phyloP scores from a whole-genome alignment of 768 basidiomycete genomes.

The Russula sp. region DNA sequence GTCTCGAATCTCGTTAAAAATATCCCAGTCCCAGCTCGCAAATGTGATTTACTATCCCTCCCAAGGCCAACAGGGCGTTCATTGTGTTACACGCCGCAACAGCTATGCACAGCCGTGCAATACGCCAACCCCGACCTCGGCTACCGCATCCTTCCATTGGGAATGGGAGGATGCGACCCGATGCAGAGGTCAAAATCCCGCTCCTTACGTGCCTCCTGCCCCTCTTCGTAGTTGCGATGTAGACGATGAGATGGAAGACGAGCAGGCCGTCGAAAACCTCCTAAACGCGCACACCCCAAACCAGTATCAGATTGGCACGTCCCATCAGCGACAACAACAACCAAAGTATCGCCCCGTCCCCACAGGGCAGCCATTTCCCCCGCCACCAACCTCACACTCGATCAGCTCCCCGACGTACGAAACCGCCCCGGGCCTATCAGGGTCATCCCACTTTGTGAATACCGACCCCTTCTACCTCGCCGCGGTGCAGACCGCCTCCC shows the following conservation, averaged over 20 bases:
- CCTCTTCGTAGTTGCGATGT: slow-evolving; percentile 26
- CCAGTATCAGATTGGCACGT: background rate
- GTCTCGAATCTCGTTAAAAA: background rate
- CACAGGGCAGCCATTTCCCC: slow-evolving; percentile 8
- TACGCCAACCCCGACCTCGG: slow-evolving; percentile 33
- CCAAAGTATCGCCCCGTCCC: slow-evolving; percentile 17
- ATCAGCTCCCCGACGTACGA: slow-evolving; percentile 8
- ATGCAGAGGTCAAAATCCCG: slow-evolving; percentile 1
- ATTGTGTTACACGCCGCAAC: slow-evolving; percentile 30
- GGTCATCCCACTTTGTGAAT: slow-evolving; percentile 35
- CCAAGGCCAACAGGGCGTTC: slow-evolving; percentile 23
- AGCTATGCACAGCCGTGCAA: slow-evolving; percentile 37
- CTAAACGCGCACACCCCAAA: slow-evolving; percentile 33
- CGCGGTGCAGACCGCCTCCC: slow-evolving; percentile 31
- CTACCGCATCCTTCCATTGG: slow-evolving; percentile 31
- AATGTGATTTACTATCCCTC: slow-evolving; percentile 38
- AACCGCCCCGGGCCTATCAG: slow-evolving; percentile 14
- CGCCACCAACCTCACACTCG: slow-evolving; percentile 7
- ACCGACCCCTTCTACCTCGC: slow-evolving; percentile 49
- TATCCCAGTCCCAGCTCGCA: slow-evolving; percentile 40
- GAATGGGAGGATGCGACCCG: slow-evolving; percentile 26
- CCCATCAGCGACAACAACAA: slow-evolving; percentile 16
- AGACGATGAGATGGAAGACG: slow-evolving; percentile 40
- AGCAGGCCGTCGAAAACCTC: slow-evolving; percentile 42
- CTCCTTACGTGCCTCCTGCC: slow-evolving; percentile 22